phyloP scores from a whole-genome alignment of 2,329 filamentous ascomycete species.

The Talaromyces sp. region DNA sequence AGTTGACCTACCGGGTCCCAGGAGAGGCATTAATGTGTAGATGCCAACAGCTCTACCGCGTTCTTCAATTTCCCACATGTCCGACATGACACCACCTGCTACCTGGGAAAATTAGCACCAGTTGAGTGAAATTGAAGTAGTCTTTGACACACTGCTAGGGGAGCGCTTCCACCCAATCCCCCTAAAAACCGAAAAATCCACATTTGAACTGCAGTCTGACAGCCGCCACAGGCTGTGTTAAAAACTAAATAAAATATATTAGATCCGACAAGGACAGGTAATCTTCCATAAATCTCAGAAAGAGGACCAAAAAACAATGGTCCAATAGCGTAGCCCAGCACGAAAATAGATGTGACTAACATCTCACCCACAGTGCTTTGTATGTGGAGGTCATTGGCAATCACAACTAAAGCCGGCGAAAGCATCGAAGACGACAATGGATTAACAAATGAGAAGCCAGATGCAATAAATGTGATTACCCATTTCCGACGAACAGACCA shows the following conservation, averaged over 20 bases:
- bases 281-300: constrained; percentile 24
- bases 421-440: constrained; percentile 50
- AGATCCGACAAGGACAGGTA: constrained; percentile 36
- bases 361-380: constrained; percentile 48
- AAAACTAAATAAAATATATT: constrained; percentile 47
- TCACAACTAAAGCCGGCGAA: constrained; percentile 57
- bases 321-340: constrained; percentile 37
- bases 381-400: constrained; percentile 57
- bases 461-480: background rate
- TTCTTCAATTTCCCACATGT: constrained; percentile 1
- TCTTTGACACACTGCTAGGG: constrained; percentile 18
- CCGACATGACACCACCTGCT: constrained; percentile 9
- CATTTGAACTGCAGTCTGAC: constrained; percentile 47
- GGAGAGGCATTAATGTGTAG: constrained; percentile 5
- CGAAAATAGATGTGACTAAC: constrained; percentile 57
- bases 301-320: constrained; percentile 30
- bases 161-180: constrained; percentile 51
- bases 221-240: constrained; percentile 51
- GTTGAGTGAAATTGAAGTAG: background rate
- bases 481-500: background rate
- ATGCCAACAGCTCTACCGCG: constrained; percentile 3
- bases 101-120: background rate
- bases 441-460: background rate
- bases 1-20: constrained; percentile 6
- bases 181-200: constrained; percentile 51